Evolutionary conservation across 768 basidiomycete species (phyloP).

Genomic region (Russula foetens): DNA sequence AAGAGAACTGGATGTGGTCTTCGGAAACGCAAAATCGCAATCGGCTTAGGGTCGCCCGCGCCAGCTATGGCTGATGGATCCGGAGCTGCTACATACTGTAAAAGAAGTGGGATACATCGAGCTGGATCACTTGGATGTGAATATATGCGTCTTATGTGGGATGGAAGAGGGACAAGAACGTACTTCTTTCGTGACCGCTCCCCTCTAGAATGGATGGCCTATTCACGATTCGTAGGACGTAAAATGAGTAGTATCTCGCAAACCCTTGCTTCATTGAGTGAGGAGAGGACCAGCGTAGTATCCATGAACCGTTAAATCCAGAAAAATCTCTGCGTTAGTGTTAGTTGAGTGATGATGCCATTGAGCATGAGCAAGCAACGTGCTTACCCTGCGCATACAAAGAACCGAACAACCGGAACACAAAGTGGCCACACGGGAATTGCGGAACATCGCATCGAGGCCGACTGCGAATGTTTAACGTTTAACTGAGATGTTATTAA

Average conservation of each 20-base stretch:
- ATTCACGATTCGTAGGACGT: not conserved
- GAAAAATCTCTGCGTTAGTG: not conserved
- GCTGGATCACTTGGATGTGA: not conserved
- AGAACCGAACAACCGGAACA: not conserved
- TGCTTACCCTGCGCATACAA: not conserved
- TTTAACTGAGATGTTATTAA: not conserved
- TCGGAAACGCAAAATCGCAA: too few species aligned
- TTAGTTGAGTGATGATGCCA: not conserved
- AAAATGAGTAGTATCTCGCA: too few species aligned
- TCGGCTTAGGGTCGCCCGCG: too few species aligned
- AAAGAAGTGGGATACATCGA: not conserved
- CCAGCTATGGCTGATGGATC: not conserved
- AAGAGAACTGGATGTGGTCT: too few species aligned
- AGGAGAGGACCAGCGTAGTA: not conserved
- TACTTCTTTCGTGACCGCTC: not conserved
- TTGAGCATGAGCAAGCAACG: not conserved
- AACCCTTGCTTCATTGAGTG: not conserved
- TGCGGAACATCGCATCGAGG: not conserved
- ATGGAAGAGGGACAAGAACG: not conserved
- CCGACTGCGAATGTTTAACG: not conserved
- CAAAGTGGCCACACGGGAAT: not conserved
- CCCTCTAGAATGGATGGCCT: not conserved
- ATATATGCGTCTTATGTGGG: constrained; percentile 6
- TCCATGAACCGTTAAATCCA: not conserved
- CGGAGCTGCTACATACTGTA: not conserved